Evolutionary conservation across 306 rosid species (phyloP).

Genomic region (Biancaea sappan): DNA sequence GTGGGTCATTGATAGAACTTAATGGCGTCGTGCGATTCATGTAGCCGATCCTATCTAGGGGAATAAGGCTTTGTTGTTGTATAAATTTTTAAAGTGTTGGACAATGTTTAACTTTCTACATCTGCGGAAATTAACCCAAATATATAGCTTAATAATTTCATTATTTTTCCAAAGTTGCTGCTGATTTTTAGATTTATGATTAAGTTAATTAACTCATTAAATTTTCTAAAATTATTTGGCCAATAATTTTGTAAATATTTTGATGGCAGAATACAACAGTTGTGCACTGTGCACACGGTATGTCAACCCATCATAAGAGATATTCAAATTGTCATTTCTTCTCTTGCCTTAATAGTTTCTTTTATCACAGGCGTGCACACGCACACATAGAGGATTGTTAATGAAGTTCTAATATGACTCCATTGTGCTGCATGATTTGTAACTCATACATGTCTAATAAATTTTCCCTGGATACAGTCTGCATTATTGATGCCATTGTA

Average conservation of each 20-base stretch:
- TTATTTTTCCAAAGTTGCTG: not conserved
- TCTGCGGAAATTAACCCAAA: not conserved
- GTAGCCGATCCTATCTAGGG: too few species aligned
- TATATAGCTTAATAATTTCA: not conserved
- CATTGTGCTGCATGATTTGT: conserved; percentile 28
- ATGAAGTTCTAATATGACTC: conserved; percentile 8
- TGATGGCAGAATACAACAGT: conserved; percentile 12
- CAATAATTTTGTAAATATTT: conserved; percentile 1
- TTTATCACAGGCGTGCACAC: too few species aligned
- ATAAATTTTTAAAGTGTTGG: not conserved
- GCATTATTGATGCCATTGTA: conserved; percentile 7
- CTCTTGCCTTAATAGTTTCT: conserved; percentile 8
- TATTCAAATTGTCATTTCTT: conserved; percentile 21
- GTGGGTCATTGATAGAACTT: too few species aligned
- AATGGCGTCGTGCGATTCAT: too few species aligned
- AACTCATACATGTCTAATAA: not conserved
- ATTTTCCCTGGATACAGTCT: not conserved
- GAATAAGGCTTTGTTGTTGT: too few species aligned
- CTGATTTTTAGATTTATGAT: conserved; percentile 1
- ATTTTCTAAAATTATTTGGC: too few species aligned
- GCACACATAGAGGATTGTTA: not conserved
- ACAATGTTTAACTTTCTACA: conserved; percentile 13
- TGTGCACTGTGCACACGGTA: conserved; percentile 5
- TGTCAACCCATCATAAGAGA: conserved; percentile 20
- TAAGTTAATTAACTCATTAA: not conserved